Conservation (phyloP, 208 protist genomes). For the Histomonas meleagridis region DNA sequence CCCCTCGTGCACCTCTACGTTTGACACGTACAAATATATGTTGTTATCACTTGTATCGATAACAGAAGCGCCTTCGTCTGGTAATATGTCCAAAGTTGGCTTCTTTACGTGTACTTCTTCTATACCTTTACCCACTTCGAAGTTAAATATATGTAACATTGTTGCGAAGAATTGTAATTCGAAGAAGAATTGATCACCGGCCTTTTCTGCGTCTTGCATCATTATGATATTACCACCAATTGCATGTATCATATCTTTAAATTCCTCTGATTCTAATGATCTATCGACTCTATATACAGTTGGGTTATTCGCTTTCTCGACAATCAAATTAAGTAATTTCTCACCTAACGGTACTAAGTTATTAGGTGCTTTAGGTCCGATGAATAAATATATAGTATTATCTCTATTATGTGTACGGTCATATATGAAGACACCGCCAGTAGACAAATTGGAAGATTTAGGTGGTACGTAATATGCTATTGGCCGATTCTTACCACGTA, state of each 20-base stretch:
- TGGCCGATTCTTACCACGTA: not conserved
- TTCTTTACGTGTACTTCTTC: not conserved
- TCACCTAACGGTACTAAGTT: not conserved
- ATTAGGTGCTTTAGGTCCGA: not conserved
- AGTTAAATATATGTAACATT: not conserved
- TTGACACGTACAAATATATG: not conserved
- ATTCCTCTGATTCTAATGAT: not conserved
- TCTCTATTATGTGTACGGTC: not conserved
- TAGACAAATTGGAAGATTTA: not conserved
- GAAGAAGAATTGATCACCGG: constrained; percentile 11
- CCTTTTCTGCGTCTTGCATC: not conserved
- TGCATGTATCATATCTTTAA: not conserved
- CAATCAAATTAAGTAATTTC: not conserved
- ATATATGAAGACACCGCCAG: not conserved
- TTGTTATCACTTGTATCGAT: not conserved
- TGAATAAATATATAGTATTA: not conserved
- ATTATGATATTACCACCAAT: not conserved
- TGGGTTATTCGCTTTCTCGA: not conserved
- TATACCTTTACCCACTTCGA: not conserved
- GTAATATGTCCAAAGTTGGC: not conserved
- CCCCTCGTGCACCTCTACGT: not conserved
- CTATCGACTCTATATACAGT: too few species aligned
- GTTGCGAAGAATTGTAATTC: not conserved
- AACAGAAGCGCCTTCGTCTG: not conserved
- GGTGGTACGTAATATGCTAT: not conserved